phyloP scores from a whole-genome alignment of 2,329 filamentous ascomycete species.

The Dryadomyces sulphureus region DNA sequence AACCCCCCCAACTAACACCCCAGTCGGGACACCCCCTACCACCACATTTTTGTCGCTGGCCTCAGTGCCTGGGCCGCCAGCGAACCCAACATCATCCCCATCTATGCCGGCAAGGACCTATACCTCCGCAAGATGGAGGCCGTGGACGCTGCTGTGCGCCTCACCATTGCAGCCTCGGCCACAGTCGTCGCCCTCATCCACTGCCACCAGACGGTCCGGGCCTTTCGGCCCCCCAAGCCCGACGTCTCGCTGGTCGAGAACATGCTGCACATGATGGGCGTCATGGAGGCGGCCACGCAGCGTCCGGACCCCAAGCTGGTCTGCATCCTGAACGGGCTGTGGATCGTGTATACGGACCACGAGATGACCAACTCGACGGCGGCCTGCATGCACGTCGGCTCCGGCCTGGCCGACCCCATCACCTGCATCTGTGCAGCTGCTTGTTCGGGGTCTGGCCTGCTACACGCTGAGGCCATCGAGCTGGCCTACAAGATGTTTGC shows the following conservation, averaged over 20 bases:
- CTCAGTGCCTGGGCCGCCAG: conserved; percentile 27
- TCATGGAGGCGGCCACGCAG: conserved; percentile 18
- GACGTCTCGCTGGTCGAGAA: not conserved
- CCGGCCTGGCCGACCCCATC: conserved; percentile 39
- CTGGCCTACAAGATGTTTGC: conserved; percentile 39
- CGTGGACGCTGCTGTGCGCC: not conserved
- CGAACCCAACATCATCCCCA: not conserved
- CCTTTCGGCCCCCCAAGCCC: not conserved
- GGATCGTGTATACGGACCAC: conserved; percentile 42
- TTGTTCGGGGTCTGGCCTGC: conserved; percentile 39
- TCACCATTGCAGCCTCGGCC: not conserved
- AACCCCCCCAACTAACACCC: not conserved
- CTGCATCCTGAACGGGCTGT: conserved; percentile 35
- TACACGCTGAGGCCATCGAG: conserved; percentile 45
- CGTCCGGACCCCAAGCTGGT: conserved; percentile 33
- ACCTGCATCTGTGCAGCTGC: conserved; percentile 36
- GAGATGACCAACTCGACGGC: conserved; percentile 44
- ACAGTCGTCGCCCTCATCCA: not conserved
- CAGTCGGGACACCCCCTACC: not conserved
- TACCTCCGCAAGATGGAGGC: not conserved
- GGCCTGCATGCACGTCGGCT: conserved; percentile 39
- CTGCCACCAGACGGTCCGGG: not conserved
- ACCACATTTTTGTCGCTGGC: conserved; percentile 4
- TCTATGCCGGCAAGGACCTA: not conserved
- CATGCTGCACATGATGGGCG: not conserved